Conservation (phyloP, 805 yeast species). For the Vanderwaltozyma polyspora region DNA sequence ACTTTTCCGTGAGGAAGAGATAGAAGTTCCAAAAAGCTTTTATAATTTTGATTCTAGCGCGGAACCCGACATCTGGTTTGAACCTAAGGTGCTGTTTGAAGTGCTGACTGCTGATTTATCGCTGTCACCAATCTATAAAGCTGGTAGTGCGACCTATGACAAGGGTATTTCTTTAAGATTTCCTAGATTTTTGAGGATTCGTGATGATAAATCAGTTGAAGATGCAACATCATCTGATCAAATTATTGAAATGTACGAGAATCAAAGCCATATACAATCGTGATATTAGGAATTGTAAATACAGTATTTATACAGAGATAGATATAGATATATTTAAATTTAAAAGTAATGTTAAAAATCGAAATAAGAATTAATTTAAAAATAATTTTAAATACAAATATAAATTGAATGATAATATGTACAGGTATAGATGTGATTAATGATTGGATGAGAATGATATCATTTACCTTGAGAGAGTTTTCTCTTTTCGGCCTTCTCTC, state of each 20-base stretch:
- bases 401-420: no score
- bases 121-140: constrained; percentile 78
- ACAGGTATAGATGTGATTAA: not conserved
- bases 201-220: constrained; percentile 79
- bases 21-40: constrained; percentile 51
- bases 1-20: constrained; percentile 56
- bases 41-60: constrained; percentile 62
- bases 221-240: constrained; percentile 83
- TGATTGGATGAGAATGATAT: not conserved
- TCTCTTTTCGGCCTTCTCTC: constrained; percentile 71
- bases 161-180: constrained; percentile 81
- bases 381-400: no score
- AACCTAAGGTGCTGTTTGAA: constrained; percentile 75
- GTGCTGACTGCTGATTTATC: constrained; percentile 87
- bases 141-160: constrained; percentile 61
- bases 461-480: constrained; percentile 40
- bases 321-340: not conserved
- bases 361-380: no score
- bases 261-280: constrained; percentile 43
- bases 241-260: constrained; percentile 69
- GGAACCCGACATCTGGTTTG: constrained; percentile 89
- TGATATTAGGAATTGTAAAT: no score
- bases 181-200: constrained; percentile 70
- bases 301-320: not conserved
- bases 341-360: no score